Conservation (phyloP, 495 filamentous ascomycete genomes). For the Trichoderma reesei region DNA sequence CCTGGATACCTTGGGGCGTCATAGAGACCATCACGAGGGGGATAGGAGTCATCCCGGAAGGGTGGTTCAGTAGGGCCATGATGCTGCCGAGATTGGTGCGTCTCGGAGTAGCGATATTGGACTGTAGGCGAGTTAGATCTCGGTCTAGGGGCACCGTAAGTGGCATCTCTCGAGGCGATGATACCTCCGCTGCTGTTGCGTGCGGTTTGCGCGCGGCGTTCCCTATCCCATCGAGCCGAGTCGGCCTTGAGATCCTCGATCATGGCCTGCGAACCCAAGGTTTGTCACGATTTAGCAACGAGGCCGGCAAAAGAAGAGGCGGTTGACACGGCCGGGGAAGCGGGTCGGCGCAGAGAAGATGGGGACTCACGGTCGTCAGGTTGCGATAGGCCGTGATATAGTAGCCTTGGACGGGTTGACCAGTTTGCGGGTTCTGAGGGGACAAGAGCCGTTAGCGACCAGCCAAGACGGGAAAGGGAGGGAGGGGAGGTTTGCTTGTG, state of each 20-base stretch:
- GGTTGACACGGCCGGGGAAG: background rate
- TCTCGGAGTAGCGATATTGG: conserved; percentile 43
- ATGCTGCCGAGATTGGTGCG: conserved; percentile 41
- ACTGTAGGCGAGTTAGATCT: conserved; percentile 46
- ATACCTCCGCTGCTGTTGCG: conserved; percentile 47
- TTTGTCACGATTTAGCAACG: background rate
- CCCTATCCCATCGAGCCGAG: conserved; percentile 70
- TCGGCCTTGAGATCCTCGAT: conserved; percentile 77
- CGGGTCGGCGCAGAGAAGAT: background rate
- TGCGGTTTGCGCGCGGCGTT: conserved; percentile 45
- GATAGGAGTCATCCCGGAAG: conserved; percentile 20
- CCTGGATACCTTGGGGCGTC: conserved; percentile 28
- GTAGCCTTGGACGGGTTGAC: conserved; percentile 57
- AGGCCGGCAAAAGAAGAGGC: background rate
- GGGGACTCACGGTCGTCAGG: conserved; percentile 64
- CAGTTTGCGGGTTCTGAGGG: conserved; percentile 36
- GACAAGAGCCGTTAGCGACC: conserved; percentile 17
- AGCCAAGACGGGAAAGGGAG: background rate
- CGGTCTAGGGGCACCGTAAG: conserved; percentile 23
- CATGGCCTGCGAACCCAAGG: conserved; percentile 54
- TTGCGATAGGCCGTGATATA: conserved; percentile 84
- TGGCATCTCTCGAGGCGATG: conserved; percentile 43
- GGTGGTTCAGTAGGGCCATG: conserved; percentile 33
- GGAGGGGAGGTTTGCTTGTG: no score
- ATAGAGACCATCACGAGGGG: conserved; percentile 17